Base-by-base conservation (phyloP, 164 flowering plant genomes). In the Vitis labrusca region DNA sequence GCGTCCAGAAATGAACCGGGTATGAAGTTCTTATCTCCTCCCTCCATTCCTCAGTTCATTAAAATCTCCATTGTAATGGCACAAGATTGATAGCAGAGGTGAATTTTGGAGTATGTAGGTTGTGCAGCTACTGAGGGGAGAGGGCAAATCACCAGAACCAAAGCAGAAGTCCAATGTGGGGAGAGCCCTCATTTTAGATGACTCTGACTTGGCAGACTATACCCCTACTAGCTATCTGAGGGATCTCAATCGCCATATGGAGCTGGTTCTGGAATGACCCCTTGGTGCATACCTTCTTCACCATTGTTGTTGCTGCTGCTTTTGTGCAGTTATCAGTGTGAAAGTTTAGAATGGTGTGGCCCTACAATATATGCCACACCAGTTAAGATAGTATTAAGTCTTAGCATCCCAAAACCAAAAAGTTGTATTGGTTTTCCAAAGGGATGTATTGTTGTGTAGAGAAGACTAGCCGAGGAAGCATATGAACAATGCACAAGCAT, bases 1-100 rank as follows among this genome's bases (percentile, higher is more conserved):
- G 78, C 87, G 99, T 10, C 99, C 98, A 6, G 59, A 74, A 78
- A 95, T 95, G 99, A 83, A 59, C 0, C 65, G 71, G 87, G 99
- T 93, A 78, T 14, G 59, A 15, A 11, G 9, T 5, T 19, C 19
- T 56, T 3, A 9, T 32, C n/a, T 17, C 12, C 55, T 58, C 6
- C 44, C 6, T 58, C 16, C 9, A 16, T 15, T 59, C 30, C 44
- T 17, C 12, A 9, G 15, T 52, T 27, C 44, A 29, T 53, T 54
- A 52, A 10, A 47, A 47, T 56, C 57, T 37, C 44, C 44, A 37
- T 37, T 37, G 5, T 37, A 0, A 37, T 37, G 44, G 44, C 44
- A 37, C 3, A 10, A 70, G 12, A 37, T 8, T 50, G 54, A 2
- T 12, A 4, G 29, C 23, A 16, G 12, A 61, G 14, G 10, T 29